A percentile compares a stretch with the other conserved stretches of the same genome.
Evolutionary conservation across 176 grass and related monocot species (phyloP).

Genomic region (Bonia amplexicaulis): DNA sequence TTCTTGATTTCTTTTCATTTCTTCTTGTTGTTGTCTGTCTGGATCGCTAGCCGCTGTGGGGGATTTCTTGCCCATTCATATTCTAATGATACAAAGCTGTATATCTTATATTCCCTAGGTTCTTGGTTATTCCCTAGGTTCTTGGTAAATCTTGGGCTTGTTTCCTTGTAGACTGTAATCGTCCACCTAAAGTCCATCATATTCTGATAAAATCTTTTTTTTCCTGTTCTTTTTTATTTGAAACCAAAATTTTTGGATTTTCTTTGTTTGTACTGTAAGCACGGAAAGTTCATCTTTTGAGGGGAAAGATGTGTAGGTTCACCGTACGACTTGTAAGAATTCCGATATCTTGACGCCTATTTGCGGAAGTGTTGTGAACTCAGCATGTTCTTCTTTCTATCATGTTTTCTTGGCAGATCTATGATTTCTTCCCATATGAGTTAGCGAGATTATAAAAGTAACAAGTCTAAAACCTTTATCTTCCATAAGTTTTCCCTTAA

Average conservation of each 20-base stretch:
- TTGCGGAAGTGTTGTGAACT: neutral
- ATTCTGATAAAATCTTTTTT: neutral
- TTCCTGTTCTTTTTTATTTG: neutral
- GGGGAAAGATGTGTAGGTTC: neutral
- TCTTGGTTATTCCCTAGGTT: neutral
- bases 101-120: neutral
- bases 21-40: neutral
- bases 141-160: neutral
- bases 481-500: neutral
- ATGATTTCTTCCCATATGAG: neutral
- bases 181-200: neutral
- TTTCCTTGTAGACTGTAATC: neutral
- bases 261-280: neutral
- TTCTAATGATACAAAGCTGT: neutral
- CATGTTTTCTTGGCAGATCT: neutral
- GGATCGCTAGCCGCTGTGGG: neutral
- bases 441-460: no score
- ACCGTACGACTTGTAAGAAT: neutral
- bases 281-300: neutral
- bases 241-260: neutral
- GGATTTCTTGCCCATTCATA: neutral
- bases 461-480: neutral
- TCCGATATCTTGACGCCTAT: neutral
- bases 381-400: neutral
- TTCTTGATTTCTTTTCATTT: conserved; percentile 8